These are phyloP conservation scores for Saxispiralis lemnorum DNA, from an alignment of 495 filamentous ascomycete species.

Conservation along the genomic window DNA sequence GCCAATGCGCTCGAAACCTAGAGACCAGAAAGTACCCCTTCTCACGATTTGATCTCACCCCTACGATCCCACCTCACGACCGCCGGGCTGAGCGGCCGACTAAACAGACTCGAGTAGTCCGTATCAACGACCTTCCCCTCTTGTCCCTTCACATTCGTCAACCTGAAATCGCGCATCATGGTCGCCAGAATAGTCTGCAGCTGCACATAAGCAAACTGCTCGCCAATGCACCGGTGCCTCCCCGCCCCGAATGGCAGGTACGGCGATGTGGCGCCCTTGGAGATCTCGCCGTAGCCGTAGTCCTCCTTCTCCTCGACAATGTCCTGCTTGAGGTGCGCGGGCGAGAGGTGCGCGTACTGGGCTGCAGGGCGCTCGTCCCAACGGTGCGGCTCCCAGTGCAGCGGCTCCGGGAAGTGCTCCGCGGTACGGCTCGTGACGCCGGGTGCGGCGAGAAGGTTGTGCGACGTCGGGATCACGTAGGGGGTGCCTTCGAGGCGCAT, in stretches of 20 bases:
- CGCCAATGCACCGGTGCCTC: conserved; percentile 85
- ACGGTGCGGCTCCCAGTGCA: conserved; percentile 70
- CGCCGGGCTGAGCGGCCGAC: conserved; percentile 15
- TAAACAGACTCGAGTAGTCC: conserved; percentile 45
- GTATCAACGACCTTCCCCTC: conserved; percentile 45
- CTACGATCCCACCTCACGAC: conserved; percentile 16
- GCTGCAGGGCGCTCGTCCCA: conserved; percentile 45
- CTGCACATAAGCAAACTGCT: conserved; percentile 92
- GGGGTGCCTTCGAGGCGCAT: conserved; percentile 55
- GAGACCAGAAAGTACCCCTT: neutral
- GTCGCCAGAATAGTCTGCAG: conserved; percentile 69
- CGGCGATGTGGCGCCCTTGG: conserved; percentile 68
- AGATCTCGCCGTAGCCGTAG: conserved; percentile 85
- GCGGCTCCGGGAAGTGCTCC: conserved; percentile 64
- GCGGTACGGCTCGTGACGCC: conserved; percentile 53
- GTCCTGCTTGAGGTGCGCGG: conserved; percentile 25
- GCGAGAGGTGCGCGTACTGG: conserved; percentile 14
- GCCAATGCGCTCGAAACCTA: neutral
- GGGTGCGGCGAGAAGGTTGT: conserved; percentile 65
- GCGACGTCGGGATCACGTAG: conserved; percentile 56
- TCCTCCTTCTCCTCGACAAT: conserved; percentile 55
- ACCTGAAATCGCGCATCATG: conserved; percentile 56
- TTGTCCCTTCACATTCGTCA: conserved; percentile 50
- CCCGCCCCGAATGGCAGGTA: conserved; percentile 94
- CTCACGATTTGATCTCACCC: conserved; percentile 6